phyloP scores from a whole-genome alignment of 2,329 filamentous ascomycete genomes.

The Teratosphaeria gauchensis region DNA sequence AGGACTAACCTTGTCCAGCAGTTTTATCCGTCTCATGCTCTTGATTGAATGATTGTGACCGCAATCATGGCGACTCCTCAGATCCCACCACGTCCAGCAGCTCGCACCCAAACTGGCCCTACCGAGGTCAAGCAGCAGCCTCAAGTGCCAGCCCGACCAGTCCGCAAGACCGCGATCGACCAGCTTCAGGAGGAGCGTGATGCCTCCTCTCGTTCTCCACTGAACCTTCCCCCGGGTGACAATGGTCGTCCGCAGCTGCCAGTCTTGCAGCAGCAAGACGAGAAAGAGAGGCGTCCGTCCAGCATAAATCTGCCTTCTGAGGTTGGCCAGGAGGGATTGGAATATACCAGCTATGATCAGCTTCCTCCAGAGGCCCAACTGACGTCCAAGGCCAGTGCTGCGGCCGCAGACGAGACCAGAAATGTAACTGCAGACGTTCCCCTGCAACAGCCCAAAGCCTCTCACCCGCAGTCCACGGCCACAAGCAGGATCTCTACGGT shows the following conservation, averaged over 20 bases:
- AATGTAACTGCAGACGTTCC: conserved; percentile 73
- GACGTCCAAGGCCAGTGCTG: conserved; percentile 19
- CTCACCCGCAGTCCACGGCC: conserved; percentile 68
- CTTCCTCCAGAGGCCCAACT: conserved; percentile 25
- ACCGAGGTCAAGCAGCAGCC: conserved; percentile 46
- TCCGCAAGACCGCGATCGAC: conserved; percentile 47
- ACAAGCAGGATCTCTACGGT: conserved; percentile 75
- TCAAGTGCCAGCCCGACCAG: conserved; percentile 69
- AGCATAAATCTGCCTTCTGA: conserved; percentile 66
- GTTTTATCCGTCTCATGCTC: conserved; percentile 1
- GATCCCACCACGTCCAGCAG: conserved; percentile 52
- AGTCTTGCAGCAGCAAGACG: conserved; percentile 21
- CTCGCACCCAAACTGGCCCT: conserved; percentile 40
- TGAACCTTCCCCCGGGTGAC: conserved; percentile 56
- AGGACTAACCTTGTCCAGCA: neutral
- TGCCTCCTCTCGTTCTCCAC: conserved; percentile 73
- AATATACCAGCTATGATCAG: conserved; percentile 60
- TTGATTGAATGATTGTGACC: conserved; percentile 4
- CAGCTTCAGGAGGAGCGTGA: conserved; percentile 69
- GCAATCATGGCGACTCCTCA: conserved; percentile 43
- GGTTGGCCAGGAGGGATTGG: conserved; percentile 79
- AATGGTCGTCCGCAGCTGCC: conserved; percentile 21
- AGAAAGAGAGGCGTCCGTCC: conserved; percentile 48
- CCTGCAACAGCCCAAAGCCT: conserved; percentile 81
- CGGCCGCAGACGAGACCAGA: conserved; percentile 37